Base-by-base conservation (phyloP, 257 asterid species). In the Salvia hispanica region DNA sequence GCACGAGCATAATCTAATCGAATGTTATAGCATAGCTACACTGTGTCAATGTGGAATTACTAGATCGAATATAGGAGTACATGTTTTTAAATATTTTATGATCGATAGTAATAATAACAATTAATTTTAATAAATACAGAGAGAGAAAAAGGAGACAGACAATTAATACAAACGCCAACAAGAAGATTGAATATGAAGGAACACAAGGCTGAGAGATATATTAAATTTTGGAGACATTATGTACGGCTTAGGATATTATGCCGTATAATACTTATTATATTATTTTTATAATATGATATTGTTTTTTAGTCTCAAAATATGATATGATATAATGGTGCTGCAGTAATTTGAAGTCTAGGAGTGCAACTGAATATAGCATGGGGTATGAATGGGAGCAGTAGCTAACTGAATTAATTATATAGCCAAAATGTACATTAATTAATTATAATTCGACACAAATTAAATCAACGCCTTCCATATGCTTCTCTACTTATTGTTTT, bases 161-260 rank as follows among this genome's bases (percentile, higher is more conserved):
- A 6, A 5, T 39, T 39, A 39, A 39, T 39, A 39, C 43, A 1
- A 39, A 8, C 43, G 6, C 39, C 39, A 34, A 34, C 7, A 39
- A 39, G 2, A 39, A 21, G 4, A 39, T 39, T 39, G 43, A 53
- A 53, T 53, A 7, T 53, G 57, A 51, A 51, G 57, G 57, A 51
- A 51, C 21, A 16, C 18, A 18, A 16, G 57, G 28, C 21, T 15
- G 31, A 2, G 28, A 15, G 55, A 50, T 7, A 52, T 52, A 16
- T 52, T 9, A 18, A 52, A 16, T 52, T 51, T 51, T 51, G 33
- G 13, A 51, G 57, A 52, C 13, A 25, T 18, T 9, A 13, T 21
- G 58, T 53, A 53, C 58, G 58, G 16, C 58, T 53, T 53, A 53
- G 58, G 37, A 53, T 53, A 9, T 34, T 25, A 53, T 50, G 31